phyloP scores from a whole-genome alignment of 495 filamentous ascomycete species.

The Mytilinidion resinicola region DNA sequence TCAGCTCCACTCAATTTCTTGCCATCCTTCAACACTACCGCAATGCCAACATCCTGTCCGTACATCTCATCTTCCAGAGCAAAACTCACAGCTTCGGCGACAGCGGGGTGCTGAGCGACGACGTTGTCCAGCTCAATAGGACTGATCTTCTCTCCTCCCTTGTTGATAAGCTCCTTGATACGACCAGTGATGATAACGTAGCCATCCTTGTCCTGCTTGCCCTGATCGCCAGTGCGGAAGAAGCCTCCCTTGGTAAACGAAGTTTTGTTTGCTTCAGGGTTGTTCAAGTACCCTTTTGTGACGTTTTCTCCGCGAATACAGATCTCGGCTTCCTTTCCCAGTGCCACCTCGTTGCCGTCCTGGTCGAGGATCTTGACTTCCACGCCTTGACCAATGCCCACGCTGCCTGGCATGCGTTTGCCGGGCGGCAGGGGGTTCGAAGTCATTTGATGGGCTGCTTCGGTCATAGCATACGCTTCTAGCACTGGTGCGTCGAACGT shows the following conservation, averaged over 20 bases:
- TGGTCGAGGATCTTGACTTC: constrained; percentile 69
- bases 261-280: constrained; percentile 60
- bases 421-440: constrained; percentile 72
- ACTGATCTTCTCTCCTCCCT: constrained; percentile 42
- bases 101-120: constrained; percentile 57
- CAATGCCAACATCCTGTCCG: constrained; percentile 74
- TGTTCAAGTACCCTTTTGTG: constrained; percentile 77
- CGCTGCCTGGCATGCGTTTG: constrained; percentile 68
- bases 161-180: constrained; percentile 43
- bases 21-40: constrained; percentile 65
- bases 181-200: constrained; percentile 39
- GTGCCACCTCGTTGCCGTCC: constrained; percentile 53
- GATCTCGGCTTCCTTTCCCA: constrained; percentile 67
- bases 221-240: constrained; percentile 83
- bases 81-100: constrained; percentile 74
- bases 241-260: constrained; percentile 65
- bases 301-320: constrained; percentile 74
- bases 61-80: constrained; percentile 70
- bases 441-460: constrained; percentile 85
- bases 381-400: constrained; percentile 74
- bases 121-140: constrained; percentile 82
- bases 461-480: constrained; percentile 89
- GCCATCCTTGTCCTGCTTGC: constrained; percentile 55
- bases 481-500: constrained; percentile 71
- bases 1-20: constrained; percentile 47